Evolutionary conservation across 2,329 filamentous ascomycete genomes (phyloP), one percentile per base, ranked within the genome.

Genomic region (Neopestalotiopsis rosae): DNA sequence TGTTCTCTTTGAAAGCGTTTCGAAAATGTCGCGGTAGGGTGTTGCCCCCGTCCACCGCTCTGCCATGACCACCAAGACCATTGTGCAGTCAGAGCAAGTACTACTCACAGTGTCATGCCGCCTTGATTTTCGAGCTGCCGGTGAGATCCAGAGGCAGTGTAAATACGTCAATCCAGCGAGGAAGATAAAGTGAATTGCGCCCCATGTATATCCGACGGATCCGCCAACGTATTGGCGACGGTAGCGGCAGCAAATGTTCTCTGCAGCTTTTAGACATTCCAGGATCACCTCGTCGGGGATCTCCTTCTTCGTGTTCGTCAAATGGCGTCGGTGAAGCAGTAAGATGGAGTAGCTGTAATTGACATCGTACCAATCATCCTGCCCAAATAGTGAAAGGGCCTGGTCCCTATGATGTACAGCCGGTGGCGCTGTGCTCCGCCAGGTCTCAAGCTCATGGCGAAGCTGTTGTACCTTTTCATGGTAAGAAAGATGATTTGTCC

Each of bases 111-210:
- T 59, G 6, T 71, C 69, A n/a, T 72, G 61, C 24, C 69, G 64
- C 24, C 49, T 13, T 4, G 65, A 38, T 38, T 68, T 59, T 4
- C 75, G 71, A 1, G 68, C 73, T 0, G 70, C 68, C 3, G 74
- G 57, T 2, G 75, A 77, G n/a, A 71, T 74, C 79, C 78, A 80
- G 5, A 81, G 74, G 61, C 78, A 81, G 69, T 81, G 76, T 3
- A 79, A 71, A 69, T 76, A 20, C 10, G 63, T 59, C 9, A 71
- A 68, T 2, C 73, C 70, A 17, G 66, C 66, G 13, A 67, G 32
- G 40, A 71, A 71, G n/a, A 70, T 13, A 13, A 42, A 14, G 20
- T 69, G 68, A 4, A 70, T 59, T 7, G 70, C 69, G 0, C 61
- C 59, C 68, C 66, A 68, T 0, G 68, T 71, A 49, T 66, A 69